Base-by-base conservation (phyloP, 2,329 filamentous ascomycete species). In the Verticillium nonalfalfae region DNA sequence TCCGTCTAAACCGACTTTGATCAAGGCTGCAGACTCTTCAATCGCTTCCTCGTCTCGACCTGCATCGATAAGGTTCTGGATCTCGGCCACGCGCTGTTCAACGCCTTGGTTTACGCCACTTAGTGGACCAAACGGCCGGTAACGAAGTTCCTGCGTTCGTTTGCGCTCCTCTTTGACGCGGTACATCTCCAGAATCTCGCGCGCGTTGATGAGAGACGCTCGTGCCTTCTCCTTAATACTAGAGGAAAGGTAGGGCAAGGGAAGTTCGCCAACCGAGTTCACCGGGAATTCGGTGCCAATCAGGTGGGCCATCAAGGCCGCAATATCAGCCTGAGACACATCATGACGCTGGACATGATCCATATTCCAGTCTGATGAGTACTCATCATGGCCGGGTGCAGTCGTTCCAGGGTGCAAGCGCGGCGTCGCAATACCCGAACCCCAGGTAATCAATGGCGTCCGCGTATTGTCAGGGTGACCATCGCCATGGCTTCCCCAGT, bases 401-500 rank as follows among this genome's bases (percentile, higher is more conserved):
- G 84, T 74, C 3, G 73, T 72, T 1, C 80, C 81, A 2, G 79
- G 72, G 36, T 81, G 78, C 2, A 85, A 76, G 57, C 87, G 78
- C 1, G 95, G 95, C 65, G 84, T 83, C 3, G 93, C 92, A 45
- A 98, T 85, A 9, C 95, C 95, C 60, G 95, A 92, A 11, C 95
- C 95, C 95, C 95, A 99, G 2, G 85, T 88, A 67, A 99, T 91
- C 36, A 99, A 79, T 1, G 95, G 95, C 0, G 95, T 99, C 58
- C 95, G 86, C 3, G 95, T 99, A 70, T 98, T 99, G 74, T 99
- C 91, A 0, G 95, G 95, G 75, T 99, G 93, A 7, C 95, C 95
- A 73, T 99, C 95, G 40, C 96, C 96, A 73, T 99, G 96, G 68
- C 93, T 98, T n/a, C 96, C 95, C 89, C 90, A 97, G 75, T 99